A percentile compares a stretch with the other conserved stretches of the same genome.
Evolutionary conservation across 164 flowering plant genomes (phyloP).

Genomic region (Umbellularia californica): DNA sequence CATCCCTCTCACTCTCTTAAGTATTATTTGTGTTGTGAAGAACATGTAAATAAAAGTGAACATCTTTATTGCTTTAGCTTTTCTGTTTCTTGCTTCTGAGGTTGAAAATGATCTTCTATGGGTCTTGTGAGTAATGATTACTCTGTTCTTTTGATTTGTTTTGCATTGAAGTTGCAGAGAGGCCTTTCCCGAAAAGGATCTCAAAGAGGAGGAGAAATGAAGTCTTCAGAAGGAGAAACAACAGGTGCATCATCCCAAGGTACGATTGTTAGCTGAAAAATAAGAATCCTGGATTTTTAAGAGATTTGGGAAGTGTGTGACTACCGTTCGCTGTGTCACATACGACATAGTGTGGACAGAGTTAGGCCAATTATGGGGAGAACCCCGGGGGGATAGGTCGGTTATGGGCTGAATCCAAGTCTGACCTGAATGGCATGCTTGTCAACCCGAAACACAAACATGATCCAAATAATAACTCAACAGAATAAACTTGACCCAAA

Average conservation of each 20-base stretch:
- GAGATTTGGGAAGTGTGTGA: too few relatives aligned
- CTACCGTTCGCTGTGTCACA: too few relatives aligned
- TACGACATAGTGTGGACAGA: too few relatives aligned
- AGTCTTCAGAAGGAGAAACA: slow-evolving; percentile 8
- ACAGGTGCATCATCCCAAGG: neutral
- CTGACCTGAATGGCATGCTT: too few relatives aligned
- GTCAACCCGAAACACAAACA: too few relatives aligned
- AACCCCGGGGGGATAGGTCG: too few relatives aligned
- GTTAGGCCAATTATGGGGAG: too few relatives aligned
- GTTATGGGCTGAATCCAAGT: too few relatives aligned
- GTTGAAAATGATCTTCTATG: neutral
- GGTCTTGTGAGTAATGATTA: neutral
- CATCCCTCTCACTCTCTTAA: neutral
- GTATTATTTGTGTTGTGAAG: neutral
- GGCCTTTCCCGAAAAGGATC: slow-evolving; percentile 50
- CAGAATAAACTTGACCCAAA: too few relatives aligned
- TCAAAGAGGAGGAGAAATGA: slow-evolving; percentile 32
- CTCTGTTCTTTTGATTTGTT: neutral
- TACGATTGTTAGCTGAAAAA: neutral
- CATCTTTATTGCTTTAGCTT: neutral
- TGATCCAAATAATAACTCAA: too few relatives aligned
- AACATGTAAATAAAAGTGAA: neutral
- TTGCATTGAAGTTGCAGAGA: slow-evolving; percentile 37
- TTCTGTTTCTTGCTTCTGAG: neutral
- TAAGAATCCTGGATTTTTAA: too few relatives aligned